Evolutionary conservation across 345 rosid species (phyloP), one percentile per base, ranked within the genome.

Genomic region (Adansonia digitata): DNA sequence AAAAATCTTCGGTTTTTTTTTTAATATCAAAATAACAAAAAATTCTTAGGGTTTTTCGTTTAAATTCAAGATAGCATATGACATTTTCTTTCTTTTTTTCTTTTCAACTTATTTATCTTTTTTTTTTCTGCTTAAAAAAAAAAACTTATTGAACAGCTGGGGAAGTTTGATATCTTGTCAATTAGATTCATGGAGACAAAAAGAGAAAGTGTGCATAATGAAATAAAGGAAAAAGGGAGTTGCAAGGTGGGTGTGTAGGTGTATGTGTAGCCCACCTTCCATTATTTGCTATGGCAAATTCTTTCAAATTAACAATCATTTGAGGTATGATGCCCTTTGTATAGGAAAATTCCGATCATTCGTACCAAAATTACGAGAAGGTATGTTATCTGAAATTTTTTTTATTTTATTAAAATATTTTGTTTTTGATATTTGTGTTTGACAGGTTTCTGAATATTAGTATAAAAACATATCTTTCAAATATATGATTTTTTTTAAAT

Each of bases 181-280:
- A n/a, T 5, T 14, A 74, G 52, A 57, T 77, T 45, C 22, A 71
- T 53, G 68, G 73, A 65, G 79, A 75, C 79, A 71, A 56, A 59
- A 69, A 74, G 72, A 62, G 57, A 56, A 73, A 68, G 52, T 35
- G 72, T 42, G 39, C 51, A 45, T n/a, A 42, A 69, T 70, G 52
- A 70, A 51, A 24, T 63, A 56, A 78, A 67, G 20, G 14, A 13
- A 73, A 57, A 45, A 78, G 39, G 37, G 51, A 71, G 49, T 51
- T 60, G 64, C 81, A 59, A 60, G 77, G 57, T 68, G 60, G 71
- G 51, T 35, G 34, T 53, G 63, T 29, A 12, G 63, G 63, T 59
- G 63, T 29, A 59, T n/a, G 63, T 57, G 42, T 34, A 49, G 46
- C 49, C 62, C 73, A 72, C 80, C 56, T 40, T 73, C 15, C 57